Percentiles rank a stretch among this genome's conserved stretches.
Evolutionary conservation across 192 early-diverging fungal genomes (phyloP).

Genomic region (Coemansia sp.): DNA sequence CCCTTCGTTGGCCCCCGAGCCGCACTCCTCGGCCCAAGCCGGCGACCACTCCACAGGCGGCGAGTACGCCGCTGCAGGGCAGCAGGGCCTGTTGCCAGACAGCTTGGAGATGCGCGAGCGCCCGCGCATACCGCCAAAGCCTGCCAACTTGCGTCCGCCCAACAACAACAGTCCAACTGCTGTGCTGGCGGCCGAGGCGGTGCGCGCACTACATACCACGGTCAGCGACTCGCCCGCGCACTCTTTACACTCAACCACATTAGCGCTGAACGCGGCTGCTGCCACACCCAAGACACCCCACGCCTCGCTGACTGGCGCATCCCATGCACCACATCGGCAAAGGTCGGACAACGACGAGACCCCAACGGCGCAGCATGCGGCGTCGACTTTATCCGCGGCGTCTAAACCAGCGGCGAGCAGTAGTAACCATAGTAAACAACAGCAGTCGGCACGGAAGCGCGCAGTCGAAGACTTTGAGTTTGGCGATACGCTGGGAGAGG

Average conservation of each 20-base stretch:
- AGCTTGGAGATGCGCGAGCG: constrained; percentile 41
- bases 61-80: not conserved
- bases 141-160: constrained; percentile 37
- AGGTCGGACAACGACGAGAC: not conserved
- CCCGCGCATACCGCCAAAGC: constrained; percentile 50
- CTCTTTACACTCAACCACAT: constrained; percentile 23
- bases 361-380: not conserved
- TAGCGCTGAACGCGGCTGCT: constrained; percentile 27
- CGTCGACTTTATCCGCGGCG: constrained; percentile 1
- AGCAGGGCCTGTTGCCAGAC: constrained; percentile 7
- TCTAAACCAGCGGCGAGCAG: not conserved
- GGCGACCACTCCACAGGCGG: constrained; percentile 1
- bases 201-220: constrained; percentile 21
- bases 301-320: not conserved
- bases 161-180: constrained; percentile 14
- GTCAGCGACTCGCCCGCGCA: constrained; percentile 24
- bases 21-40: constrained; percentile 1
- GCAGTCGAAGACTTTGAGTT: constrained; percentile 82
- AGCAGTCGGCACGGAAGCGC: constrained; percentile 59
- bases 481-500: constrained; percentile 84
- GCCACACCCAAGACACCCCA: constrained; percentile 22
- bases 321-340: not conserved
- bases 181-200: constrained; percentile 25
- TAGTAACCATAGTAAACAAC: constrained; percentile 9
- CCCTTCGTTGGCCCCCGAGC: constrained; percentile 2